Evolutionary conservation across 2,329 filamentous ascomycete species (phyloP), one percentile per base, ranked within the genome.

Genomic region (Fusarium piperis): DNA sequence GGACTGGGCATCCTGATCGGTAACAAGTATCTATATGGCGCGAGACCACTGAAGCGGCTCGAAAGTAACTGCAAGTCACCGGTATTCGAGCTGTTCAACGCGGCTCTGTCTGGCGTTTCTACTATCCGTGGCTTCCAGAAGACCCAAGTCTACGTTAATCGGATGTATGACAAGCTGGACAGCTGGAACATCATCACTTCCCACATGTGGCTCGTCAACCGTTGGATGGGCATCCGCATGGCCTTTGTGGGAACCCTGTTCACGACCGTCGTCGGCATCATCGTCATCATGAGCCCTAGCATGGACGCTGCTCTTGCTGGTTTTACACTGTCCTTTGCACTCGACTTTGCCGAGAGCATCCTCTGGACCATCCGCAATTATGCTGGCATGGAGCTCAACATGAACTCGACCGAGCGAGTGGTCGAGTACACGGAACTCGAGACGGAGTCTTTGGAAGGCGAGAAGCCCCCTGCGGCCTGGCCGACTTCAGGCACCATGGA

Each of bases 101-200:
- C 92, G 1, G 89, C 92, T 0, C 86, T 95, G 11, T 87, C 88
- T 0, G 93, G 93, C 6, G 88, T 96, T 18, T 85, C 89, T 2
- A 95, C 93, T 0, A 93, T 96, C 59, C 89, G 93, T 13, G 91
- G 92, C 0, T 95, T 93, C 72, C 89, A 90, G 70, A 94, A 93
- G 82, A 83, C 85, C 0, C 84, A 89, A 20, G 85, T 86, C 1
- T 95, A 94, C 71, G 83, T 93, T 51, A 85, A 90, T 12, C 86
- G 89, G 62, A 94, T 95, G 91, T 91, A 91, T 77, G 78, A 79
- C 53, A 88, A 88, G 72, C 88, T 95, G 18, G 93, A 95, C 77
- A 85, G 87, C 39, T 93, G 92, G 82, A 86, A 87, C 32, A 86
- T 88, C 10, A 87, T 92, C 0, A 90, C 88, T 32, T 92, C 89